These are phyloP conservation scores for Voacanga thouarsii DNA, from an alignment of 257 asterid genomes.

Conservation along the genomic window DNA sequence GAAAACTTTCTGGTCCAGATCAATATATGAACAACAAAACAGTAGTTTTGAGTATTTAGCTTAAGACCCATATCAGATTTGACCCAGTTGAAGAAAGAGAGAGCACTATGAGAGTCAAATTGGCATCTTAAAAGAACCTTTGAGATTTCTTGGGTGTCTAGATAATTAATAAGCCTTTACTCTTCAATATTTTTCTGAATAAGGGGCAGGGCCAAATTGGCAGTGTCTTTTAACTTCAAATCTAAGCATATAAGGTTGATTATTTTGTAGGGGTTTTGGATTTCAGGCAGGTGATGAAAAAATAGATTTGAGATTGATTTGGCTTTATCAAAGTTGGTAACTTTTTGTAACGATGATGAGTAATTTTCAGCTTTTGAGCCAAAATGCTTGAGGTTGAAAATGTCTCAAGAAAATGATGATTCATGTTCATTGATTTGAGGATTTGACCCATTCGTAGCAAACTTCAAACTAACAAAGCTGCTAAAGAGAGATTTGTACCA, in stretches of 20 bases:
- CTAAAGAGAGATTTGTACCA: neutral
- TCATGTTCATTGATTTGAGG: neutral
- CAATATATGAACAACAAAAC: no score
- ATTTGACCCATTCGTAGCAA: neutral
- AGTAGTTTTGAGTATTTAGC: no score
- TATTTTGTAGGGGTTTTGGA: conserved; percentile 64
- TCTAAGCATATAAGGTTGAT: conserved; percentile 53
- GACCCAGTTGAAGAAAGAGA: no score
- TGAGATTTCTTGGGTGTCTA: conserved; percentile 58
- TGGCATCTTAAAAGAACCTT: no score
- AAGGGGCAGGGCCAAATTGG: conserved; percentile 23
- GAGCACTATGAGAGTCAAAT: conserved; percentile 53
- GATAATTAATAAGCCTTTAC: conserved; percentile 42
- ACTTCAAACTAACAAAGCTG: neutral
- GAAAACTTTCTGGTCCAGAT: no score
- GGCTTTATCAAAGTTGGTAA: conserved; percentile 12
- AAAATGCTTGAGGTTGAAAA: neutral
- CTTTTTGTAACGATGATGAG: conserved; percentile 31
- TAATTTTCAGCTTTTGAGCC: conserved; percentile 1
- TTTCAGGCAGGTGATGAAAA: conserved; percentile 57
- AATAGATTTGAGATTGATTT: conserved; percentile 43
- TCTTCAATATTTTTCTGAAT: conserved; percentile 29
- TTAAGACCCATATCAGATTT: no score
- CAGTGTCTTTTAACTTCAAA: conserved; percentile 42
- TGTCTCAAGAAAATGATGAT: neutral